Conservation (phyloP, 2,329 filamentous ascomycete species). For the Sporothrix pallida region DNA sequence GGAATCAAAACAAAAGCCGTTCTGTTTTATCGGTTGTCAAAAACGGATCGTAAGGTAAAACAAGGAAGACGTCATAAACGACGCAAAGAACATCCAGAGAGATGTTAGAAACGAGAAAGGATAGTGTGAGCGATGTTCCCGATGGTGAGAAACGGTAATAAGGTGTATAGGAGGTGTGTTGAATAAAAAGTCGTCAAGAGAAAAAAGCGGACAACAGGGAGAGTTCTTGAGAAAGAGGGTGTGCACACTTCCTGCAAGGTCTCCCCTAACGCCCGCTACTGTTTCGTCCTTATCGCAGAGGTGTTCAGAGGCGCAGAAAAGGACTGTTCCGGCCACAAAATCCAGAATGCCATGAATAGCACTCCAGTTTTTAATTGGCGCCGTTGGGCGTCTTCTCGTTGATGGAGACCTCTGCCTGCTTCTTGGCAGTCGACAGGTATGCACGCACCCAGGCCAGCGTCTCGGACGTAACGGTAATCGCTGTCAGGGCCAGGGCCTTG, state of each 20-base stretch:
- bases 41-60: background rate
- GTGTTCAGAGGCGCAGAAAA: background rate
- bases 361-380: constrained; percentile 23
- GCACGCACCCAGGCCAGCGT: constrained; percentile 65
- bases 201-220: background rate
- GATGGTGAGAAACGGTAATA: background rate
- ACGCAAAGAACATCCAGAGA: background rate
- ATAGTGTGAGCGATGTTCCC: background rate
- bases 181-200: constrained; percentile 16
- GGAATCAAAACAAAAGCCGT: constrained; percentile 30
- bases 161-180: background rate
- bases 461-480: constrained; percentile 70
- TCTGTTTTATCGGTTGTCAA: background rate
- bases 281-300: background rate
- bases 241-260: background rate
- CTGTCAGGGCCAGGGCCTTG: constrained; percentile 73
- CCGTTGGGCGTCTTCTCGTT: constrained; percentile 57
- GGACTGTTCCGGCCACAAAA: background rate
- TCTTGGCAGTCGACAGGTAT: constrained; percentile 66
- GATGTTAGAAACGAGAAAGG: background rate
- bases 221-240: background rate
- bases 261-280: background rate
- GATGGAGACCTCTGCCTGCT: constrained; percentile 49
- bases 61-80: background rate
- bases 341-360: too few relatives aligned